Evolutionary conservation across 2,329 filamentous ascomycete species (phyloP).

Genomic region (Teratosphaeria epicoccoides): DNA sequence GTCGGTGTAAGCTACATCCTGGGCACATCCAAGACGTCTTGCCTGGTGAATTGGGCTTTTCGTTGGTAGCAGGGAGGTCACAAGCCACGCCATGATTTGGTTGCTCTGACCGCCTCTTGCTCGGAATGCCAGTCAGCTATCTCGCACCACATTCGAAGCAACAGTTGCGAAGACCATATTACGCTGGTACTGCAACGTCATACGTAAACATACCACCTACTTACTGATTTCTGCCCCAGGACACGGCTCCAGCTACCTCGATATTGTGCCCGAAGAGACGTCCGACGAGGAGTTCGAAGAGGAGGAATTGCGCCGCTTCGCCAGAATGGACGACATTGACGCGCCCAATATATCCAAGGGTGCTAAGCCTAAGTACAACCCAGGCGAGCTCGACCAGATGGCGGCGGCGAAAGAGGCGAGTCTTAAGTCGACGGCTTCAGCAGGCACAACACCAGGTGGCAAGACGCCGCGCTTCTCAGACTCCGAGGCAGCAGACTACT

Average conservation of each 20-base stretch:
- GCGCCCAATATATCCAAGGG: neutral
- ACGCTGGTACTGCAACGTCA: conserved; percentile 3
- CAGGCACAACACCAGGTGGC: conserved; percentile 5
- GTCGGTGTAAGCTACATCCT: neutral
- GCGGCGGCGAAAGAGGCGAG: conserved; percentile 21
- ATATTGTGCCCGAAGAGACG: conserved; percentile 17
- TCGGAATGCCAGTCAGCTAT: conserved; percentile 5
- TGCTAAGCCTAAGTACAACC: neutral
- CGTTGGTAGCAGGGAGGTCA: neutral
- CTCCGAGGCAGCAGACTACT: conserved; percentile 19
- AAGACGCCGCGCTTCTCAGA: conserved; percentile 8
- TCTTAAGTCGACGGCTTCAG: conserved; percentile 10
- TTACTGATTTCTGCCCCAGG: conserved; percentile 11
- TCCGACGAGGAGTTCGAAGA: conserved; percentile 4
- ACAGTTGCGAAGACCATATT: conserved; percentile 7
- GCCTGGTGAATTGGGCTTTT: neutral
- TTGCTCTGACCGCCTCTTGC: neutral
- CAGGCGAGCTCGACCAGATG: conserved; percentile 18
- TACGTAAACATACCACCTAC: neutral
- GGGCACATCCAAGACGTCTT: neutral
- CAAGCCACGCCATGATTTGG: neutral
- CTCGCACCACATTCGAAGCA: neutral
- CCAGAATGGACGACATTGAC: conserved; percentile 18
- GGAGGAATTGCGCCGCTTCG: conserved; percentile 19
- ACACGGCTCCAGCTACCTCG: conserved; percentile 18